Evolutionary conservation across 768 basidiomycete genomes (phyloP).

Genomic region (Xerocomus brunneocitrinus): DNA sequence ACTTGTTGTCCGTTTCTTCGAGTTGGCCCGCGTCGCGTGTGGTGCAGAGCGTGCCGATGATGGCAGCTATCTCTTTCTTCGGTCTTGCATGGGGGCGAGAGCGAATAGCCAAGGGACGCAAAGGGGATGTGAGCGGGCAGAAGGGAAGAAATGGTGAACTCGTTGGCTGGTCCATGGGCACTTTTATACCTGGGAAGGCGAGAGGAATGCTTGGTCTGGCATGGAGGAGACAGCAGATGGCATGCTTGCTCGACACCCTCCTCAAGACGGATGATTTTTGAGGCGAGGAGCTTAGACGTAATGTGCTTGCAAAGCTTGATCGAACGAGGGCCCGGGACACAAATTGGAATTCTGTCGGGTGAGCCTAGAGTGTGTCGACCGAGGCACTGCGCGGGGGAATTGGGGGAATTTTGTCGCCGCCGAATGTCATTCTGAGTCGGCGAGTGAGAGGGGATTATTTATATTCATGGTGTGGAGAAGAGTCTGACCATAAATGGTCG

Average conservation of each 20-base stretch:
- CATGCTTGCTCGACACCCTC: neutral
- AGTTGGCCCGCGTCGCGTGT: constrained; percentile 48
- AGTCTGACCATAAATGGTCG: neutral
- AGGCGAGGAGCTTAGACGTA: neutral
- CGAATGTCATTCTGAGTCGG: neutral
- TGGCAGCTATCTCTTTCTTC: constrained; percentile 41
- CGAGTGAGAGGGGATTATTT: neutral
- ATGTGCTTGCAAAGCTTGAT: neutral
- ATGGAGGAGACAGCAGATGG: neutral
- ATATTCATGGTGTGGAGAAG: neutral
- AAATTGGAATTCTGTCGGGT: neutral
- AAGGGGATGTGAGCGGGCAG: neutral
- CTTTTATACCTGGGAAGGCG: constrained; percentile 15
- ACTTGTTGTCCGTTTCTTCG: constrained; percentile 42
- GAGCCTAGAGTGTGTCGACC: neutral
- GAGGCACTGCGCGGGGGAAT: neutral
- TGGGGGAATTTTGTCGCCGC: neutral
- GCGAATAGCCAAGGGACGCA: neutral
- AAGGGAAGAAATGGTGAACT: neutral
- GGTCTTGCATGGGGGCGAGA: constrained; percentile 46
- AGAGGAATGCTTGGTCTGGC: neutral
- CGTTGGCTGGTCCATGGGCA: neutral
- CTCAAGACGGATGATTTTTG: neutral
- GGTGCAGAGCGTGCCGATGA: constrained; percentile 44
- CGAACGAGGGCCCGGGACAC: neutral